Evolutionary conservation across 192 early-diverging fungal species (phyloP).

Genomic region (Ambispora gerdemannii): DNA sequence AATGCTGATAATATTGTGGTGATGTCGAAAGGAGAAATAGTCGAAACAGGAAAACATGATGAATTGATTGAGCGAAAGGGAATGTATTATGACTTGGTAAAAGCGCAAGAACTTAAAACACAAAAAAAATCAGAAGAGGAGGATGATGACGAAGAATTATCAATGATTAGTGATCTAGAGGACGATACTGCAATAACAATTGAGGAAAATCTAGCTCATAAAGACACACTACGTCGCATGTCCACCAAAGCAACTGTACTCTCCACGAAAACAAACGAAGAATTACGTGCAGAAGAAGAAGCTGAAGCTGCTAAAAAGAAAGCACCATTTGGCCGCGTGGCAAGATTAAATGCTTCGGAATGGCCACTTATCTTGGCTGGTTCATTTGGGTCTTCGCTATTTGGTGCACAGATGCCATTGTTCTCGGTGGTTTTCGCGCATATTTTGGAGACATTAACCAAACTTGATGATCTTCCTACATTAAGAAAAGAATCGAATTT

Average conservation of each 20-base stretch:
- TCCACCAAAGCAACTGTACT: constrained; percentile 39
- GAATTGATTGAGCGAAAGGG: constrained; percentile 51
- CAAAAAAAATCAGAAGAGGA: no score
- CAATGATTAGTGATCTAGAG: constrained; percentile 5
- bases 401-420: constrained; percentile 73
- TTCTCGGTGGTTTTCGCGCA: constrained; percentile 70
- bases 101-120: constrained; percentile 58
- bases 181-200: constrained; percentile 33
- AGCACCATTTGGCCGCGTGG: constrained; percentile 52
- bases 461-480: no score
- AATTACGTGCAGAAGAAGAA: constrained; percentile 34
- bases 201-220: constrained; percentile 33
- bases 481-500: constrained; percentile 35
- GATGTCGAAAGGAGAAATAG: constrained; percentile 48
- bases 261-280: not conserved
- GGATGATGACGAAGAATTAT: not conserved
- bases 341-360: constrained; percentile 53
- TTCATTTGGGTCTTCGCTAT: constrained; percentile 55
- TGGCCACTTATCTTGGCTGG: constrained; percentile 58
- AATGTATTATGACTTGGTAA: constrained; percentile 51
- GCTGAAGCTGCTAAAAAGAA: constrained; percentile 43
- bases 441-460: no score
- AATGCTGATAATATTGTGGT: constrained; percentile 69
- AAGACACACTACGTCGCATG: constrained; percentile 35
- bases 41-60: constrained; percentile 55